Evolutionary conservation across 257 asterid genomes (phyloP).

Genomic region (Henckelia pumila): DNA sequence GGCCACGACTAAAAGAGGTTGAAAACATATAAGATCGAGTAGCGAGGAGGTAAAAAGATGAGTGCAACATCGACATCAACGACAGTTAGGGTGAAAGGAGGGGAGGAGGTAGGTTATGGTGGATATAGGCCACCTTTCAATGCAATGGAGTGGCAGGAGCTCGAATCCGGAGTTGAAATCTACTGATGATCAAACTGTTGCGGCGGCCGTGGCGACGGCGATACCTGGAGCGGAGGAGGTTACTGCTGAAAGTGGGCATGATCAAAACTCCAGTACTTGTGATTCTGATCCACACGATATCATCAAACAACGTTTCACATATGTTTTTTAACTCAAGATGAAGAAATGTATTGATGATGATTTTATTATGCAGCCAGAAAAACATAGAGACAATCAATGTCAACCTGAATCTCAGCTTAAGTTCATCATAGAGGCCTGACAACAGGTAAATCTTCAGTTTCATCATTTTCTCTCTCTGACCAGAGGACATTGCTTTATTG

Average conservation of each 20-base stretch:
- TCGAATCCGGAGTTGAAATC: too few relatives aligned
- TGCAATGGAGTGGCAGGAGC: constrained; percentile 95
- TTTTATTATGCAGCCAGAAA: constrained; percentile 73
- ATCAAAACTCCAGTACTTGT: too few relatives aligned
- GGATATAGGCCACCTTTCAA: constrained; percentile 76
- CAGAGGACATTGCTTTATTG: constrained; percentile 6
- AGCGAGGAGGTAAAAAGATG: constrained; percentile 35
- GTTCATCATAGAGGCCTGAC: constrained; percentile 95
- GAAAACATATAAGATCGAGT: constrained; percentile 4
- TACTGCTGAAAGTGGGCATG: too few relatives aligned
- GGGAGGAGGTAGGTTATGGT: constrained; percentile 57
- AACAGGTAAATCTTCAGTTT: constrained; percentile 54
- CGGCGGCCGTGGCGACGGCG: too few relatives aligned
- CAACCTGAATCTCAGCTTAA: constrained; percentile 97
- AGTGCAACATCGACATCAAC: constrained; percentile 59
- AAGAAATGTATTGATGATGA: constrained; percentile 21
- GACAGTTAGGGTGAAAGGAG: constrained; percentile 37
- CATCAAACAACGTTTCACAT: too few relatives aligned
- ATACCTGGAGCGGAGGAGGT: too few relatives aligned
- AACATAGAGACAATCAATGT: constrained; percentile 74
- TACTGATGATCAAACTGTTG: too few relatives aligned
- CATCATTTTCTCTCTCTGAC: constrained; percentile 6
- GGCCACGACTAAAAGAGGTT: constrained; percentile 29
- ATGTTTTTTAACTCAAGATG: too few relatives aligned
- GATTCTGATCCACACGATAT: too few relatives aligned